These are phyloP conservation scores for Prinsepia uniflora DNA, from an alignment of 306 rosid genomes.

Conservation along the genomic window DNA sequence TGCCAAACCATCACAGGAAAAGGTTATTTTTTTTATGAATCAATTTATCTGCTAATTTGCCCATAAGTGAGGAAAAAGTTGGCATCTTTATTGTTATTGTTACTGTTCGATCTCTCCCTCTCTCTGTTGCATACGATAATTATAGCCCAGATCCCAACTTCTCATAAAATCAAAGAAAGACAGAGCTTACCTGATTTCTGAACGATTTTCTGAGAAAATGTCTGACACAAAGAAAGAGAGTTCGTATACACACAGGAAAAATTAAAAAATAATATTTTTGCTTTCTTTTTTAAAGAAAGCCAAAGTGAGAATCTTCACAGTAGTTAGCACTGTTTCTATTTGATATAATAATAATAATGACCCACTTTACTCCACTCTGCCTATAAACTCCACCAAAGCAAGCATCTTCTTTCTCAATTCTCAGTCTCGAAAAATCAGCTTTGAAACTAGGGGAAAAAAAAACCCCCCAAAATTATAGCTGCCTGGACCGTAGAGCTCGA, in stretches of 20 bases:
- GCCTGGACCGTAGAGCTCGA: constrained; percentile 32
- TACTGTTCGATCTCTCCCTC: constrained; percentile 22
- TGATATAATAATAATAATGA: constrained; percentile 17
- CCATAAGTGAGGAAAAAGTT: constrained; percentile 46
- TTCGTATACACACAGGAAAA: constrained; percentile 10
- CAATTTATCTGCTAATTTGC: neutral
- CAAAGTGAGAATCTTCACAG: constrained; percentile 70
- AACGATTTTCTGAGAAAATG: constrained; percentile 62
- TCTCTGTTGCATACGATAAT: constrained; percentile 25
- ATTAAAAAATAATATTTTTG: neutral
- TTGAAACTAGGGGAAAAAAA: constrained; percentile 9
- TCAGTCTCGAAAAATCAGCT: neutral
- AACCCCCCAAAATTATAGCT: constrained; percentile 17
- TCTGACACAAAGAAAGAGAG: constrained; percentile 49
- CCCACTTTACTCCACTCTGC: constrained; percentile 33
- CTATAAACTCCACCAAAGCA: constrained; percentile 18
- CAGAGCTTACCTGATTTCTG: constrained; percentile 73
- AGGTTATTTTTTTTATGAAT: constrained; percentile 39
- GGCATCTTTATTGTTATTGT: constrained; percentile 39
- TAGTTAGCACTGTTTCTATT: constrained; percentile 38
- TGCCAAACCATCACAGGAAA: constrained; percentile 55
- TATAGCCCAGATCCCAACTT: constrained; percentile 78
- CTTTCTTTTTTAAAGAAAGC: constrained; percentile 12
- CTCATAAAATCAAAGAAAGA: constrained; percentile 58
- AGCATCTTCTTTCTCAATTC: neutral